These are phyloP conservation scores for Saprolegnia parasitica DNA, from an alignment of 352 stramenopile genomes.

Conservation along the genomic window DNA sequence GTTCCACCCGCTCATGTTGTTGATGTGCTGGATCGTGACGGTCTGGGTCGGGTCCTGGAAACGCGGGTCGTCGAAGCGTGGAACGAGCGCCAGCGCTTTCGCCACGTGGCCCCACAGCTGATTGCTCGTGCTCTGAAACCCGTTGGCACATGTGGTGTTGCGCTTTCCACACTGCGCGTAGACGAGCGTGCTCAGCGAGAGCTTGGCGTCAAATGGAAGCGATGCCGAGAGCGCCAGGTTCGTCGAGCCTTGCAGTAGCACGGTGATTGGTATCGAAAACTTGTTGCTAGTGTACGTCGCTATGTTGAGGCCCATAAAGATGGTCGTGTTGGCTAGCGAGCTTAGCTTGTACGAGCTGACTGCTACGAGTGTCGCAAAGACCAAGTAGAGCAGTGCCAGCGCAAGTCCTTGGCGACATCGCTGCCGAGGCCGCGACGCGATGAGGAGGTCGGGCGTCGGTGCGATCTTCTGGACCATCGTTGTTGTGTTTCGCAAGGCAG, in stretches of 20 bases:
- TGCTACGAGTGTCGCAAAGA: constrained; percentile 24
- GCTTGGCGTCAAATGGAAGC: constrained; percentile 11
- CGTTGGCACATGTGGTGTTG: constrained; percentile 25
- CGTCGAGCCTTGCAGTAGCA: constrained; percentile 27
- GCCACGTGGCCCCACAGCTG: constrained; percentile 11
- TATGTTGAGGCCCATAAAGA: constrained; percentile 27
- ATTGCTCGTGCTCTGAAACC: constrained; percentile 8
- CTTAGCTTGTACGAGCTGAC: constrained; percentile 24
- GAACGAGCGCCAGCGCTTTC: constrained; percentile 20
- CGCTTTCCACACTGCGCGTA: constrained; percentile 26
- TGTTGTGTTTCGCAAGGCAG: too few relatives aligned
- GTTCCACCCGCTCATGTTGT: constrained; percentile 30
- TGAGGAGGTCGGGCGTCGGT: too few relatives aligned
- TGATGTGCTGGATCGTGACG: constrained; percentile 29
- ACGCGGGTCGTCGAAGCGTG: constrained; percentile 26
- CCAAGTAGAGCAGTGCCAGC: constrained; percentile 21
- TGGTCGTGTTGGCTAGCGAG: constrained; percentile 22
- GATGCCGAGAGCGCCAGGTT: not conserved
- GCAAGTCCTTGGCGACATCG: constrained; percentile 11
- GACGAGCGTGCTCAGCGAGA: constrained; percentile 26
- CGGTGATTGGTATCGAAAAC: constrained; percentile 24
- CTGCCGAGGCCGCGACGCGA: too few relatives aligned
- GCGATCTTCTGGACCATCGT: too few relatives aligned
- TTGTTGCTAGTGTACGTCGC: constrained; percentile 19
- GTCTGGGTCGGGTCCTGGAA: constrained; percentile 6